Base-by-base conservation (phyloP, 1,284 basidiomycete genomes). In the Austroboletus niveus region DNA sequence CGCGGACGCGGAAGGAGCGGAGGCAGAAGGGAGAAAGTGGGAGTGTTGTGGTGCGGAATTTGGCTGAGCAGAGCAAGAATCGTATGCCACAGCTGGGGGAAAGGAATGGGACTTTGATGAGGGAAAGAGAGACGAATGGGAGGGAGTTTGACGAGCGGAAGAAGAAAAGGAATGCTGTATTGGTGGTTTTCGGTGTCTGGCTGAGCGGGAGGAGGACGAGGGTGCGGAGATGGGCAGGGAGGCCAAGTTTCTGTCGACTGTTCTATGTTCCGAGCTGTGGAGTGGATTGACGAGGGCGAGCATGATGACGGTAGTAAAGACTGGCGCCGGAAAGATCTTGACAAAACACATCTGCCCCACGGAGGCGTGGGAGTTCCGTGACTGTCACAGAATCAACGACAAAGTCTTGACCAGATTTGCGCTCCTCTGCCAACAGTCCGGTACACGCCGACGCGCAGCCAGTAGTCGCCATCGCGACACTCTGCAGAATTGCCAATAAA, bases 281-380 rank as follows among this genome's bases (percentile, higher is more conserved):
- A 65, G 54, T 15, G 72, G 72, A 59, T 71, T 66, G 49, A 74
- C 73, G 47, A 75, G 68, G 44, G 73, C 73, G 53, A 75, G 74
- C 73, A 75, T 75, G 54, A 56, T 57, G 60, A 51, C 27, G 14
- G 56, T 30, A 45, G 56, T 29, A 41, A 56, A 49, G 39, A 56
- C 24, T 32, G 7, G 17, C 34, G 17, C 36, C 36, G 22, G 27
- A 39, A 12, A 20, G 49, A 62, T 63, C 55, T 54, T 8, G 38
- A 52, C 55, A 46, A 50, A 35, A 51, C n/a, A 45, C 45, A 44
- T 56, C 44, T 49, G 24, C 17, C 27, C 17, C 9, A 9, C 14
- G 12, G 5, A 31, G 9, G 30, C 59, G 59, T 60, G 59, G 12
- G 60, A 61, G 56, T 38, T 34, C 5, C 11, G 62, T 60, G 60